Base-by-base conservation (phyloP, 2,329 filamentous ascomycete genomes). In the Elsinoe ampelina region DNA sequence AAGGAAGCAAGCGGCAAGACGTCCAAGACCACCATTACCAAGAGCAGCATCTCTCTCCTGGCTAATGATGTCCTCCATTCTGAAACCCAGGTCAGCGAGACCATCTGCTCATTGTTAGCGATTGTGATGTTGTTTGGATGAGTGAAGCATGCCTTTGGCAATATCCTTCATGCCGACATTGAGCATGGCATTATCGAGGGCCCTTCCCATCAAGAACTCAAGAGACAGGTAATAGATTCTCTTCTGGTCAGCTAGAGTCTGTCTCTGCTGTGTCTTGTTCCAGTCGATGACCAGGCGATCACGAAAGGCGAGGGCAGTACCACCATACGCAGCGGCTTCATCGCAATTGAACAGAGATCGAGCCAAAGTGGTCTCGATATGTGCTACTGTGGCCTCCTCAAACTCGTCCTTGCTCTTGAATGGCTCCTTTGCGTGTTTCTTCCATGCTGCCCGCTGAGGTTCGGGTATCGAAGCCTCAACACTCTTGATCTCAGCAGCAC, bases 321-420 rank as follows among this genome's bases (percentile, higher is more conserved):
- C 93, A 6, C 87, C 83, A 72, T 98, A 98, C 32, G 91, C 90
- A 55, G 93, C 93, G 56, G 82, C 72, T 74, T 98, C 93, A 76
- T 98, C 91, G 74, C 93, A 98, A 74, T 98, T 98, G 81, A 92
- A 97, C 71, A 98, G 82, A 67, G 91, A 96, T 60, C 93, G 88
- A 61, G 93, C 93, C 60, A 98, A 80, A 2, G 91, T 95, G 2
- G 93, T 97, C 75, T 98, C 93, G 67, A 98, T 88, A 77, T 98
- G 93, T 63, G 86, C 85, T 62, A 98, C 89, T 22, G 22, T 22
- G 22, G 22, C 22, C 22, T 22, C 22, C 70, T 81, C 77, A 68
- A 97, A 96, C 58, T 89, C 86, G 15, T 95, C 89, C 70, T 89
- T 84, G 64, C 80, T 83, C 60, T 77, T 80, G 74, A 96, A 96